phyloP scores from a whole-genome alignment of 179 eudicot species.

The Carnegiea gigantea region DNA sequence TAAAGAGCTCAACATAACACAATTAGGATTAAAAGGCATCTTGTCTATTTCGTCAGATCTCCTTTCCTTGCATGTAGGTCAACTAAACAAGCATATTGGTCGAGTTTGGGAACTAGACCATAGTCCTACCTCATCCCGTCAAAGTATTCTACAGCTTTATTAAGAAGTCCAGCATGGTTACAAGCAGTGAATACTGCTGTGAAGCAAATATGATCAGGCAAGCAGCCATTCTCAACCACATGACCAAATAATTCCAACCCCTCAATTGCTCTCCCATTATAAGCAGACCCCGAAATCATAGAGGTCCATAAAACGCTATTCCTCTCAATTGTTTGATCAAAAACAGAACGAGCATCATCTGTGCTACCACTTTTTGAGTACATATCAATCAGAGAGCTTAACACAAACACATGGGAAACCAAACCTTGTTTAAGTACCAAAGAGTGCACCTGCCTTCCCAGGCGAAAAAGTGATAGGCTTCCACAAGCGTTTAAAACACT shows the following conservation, averaged over 20 bases:
- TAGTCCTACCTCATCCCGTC: constrained; percentile 36
- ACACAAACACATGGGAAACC: constrained; percentile 25
- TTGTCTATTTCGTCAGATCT: constrained; percentile 33
- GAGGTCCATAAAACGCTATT: constrained; percentile 38
- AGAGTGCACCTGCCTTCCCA: constrained; percentile 37
- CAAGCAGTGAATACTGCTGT: constrained; percentile 45
- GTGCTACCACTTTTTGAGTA: constrained; percentile 38
- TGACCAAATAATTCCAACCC: constrained; percentile 41
- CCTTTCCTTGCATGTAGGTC: constrained; percentile 51
- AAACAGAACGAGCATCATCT: constrained; percentile 30
- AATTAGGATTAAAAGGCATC: constrained; percentile 43
- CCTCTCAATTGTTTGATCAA: constrained; percentile 25
- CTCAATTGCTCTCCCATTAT: constrained; percentile 39
- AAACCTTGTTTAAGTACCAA: constrained; percentile 33
- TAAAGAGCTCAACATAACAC: constrained; percentile 44
- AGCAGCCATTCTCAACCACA: constrained; percentile 24
- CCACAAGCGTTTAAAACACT: constrained; percentile 35
- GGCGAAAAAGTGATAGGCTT: constrained; percentile 25
- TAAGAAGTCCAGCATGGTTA: constrained; percentile 45
- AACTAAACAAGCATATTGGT: constrained; percentile 45
- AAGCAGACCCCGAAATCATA: constrained; percentile 40
- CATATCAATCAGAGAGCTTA: constrained; percentile 37
- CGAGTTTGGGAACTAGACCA: constrained; percentile 39
- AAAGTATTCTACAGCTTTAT: constrained; percentile 39
- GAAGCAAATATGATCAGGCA: constrained; percentile 47